Evolutionary conservation across 1,139 yeast species (phyloP), one percentile per base, ranked within the genome.

Genomic region (Sugiyamaella neomexicana): DNA sequence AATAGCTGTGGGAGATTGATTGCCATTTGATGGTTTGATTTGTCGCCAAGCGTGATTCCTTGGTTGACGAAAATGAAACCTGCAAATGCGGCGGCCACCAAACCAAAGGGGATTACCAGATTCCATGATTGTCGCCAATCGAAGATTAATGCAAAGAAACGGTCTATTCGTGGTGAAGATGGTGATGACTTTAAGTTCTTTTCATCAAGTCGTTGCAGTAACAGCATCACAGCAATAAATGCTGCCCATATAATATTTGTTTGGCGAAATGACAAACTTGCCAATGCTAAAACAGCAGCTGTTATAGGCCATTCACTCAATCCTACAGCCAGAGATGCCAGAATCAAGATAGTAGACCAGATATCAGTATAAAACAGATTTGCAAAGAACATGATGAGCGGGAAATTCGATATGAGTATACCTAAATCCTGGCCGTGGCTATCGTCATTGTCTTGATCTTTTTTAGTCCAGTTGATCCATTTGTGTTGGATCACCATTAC

Each of bases 211-310:
- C 39, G 25, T 4, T 37, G 38, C 12, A 47, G 25, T 32, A 47
- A 25, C 13, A 60, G 38, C 2, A 54, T 49, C 0, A 60, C 68
- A 31, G 60, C 70, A n/a, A 85, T 74, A 61, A 86, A 85, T 0
- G 80, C 83, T 5, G 83, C 77, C 99, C 99, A 93, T 0, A 90
- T 75, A 38, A 93, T 83, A 64, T 93, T 93, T 0, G 99, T 95
- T 65, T 93, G 99, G 60, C 99, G 80, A 65, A 93, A 85, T 69
- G 81, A 74, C 45, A 93, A 74, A 25, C 73, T 64, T 1, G 62
- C 38, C 1, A 59, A 56, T 2, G 69, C 65, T 12, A 69, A 29
- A 7, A 60, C 15, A 3, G 69, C 69, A 13, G 58, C 46, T 16
- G 54, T 25, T 9, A 53, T 29, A 1, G 50, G 48, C 32, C 48